Evolutionary conservation across 805 yeast species (phyloP).

Genomic region (Lachancea quebecensis): DNA sequence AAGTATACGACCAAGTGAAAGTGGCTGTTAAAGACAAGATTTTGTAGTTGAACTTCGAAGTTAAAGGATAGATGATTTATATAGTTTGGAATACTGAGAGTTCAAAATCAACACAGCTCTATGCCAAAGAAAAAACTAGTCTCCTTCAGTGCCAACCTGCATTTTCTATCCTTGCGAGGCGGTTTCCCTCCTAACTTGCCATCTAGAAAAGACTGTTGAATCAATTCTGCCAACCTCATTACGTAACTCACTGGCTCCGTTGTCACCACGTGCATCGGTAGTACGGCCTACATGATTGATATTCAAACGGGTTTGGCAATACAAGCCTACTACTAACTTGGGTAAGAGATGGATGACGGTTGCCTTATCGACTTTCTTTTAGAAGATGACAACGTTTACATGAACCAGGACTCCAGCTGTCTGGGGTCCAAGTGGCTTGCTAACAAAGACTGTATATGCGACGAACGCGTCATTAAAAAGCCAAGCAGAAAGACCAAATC

Average conservation of each 20-base stretch:
- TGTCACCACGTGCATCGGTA: background rate
- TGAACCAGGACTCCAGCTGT: background rate
- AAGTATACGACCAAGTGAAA: slow-evolving; percentile 65
- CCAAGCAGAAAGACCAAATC: background rate
- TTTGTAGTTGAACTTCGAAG: background rate
- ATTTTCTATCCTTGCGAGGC: too few species aligned
- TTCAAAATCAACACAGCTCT: too few species aligned
- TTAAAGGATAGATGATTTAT: background rate
- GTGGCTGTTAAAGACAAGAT: slow-evolving; percentile 48
- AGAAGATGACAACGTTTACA: background rate
- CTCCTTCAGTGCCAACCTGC: too few species aligned
- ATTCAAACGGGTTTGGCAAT: too few species aligned
- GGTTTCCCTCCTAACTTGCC: too few species aligned
- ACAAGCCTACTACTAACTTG: too few species aligned
- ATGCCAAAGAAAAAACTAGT: too few species aligned
- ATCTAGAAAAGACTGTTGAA: too few species aligned
- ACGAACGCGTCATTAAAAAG: background rate
- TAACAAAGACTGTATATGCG: background rate
- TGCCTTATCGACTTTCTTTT: slow-evolving; percentile 5
- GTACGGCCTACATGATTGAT: too few species aligned
- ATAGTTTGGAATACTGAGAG: background rate
- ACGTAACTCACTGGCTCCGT: background rate
- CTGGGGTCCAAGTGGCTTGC: slow-evolving; percentile 1
- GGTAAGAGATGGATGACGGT: slow-evolving; percentile 3
- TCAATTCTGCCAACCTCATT: background rate